Conservation (phyloP, 768 basidiomycete species). For the Rubroboletus satanas region DNA sequence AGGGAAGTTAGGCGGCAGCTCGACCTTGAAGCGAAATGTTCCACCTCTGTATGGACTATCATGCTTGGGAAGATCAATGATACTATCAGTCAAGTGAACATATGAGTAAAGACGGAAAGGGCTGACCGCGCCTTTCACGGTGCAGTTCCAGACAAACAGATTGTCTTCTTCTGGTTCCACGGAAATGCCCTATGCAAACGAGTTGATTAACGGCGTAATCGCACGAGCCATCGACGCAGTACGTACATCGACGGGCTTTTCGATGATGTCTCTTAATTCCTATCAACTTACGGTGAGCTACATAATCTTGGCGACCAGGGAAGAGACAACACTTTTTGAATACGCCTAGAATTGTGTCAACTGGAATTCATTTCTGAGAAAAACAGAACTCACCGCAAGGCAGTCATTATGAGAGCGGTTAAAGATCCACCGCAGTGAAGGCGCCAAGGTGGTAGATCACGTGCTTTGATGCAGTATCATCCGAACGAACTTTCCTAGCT, state of each 20-base stretch:
- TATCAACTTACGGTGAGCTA: constrained; percentile 27
- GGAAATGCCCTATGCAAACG: constrained; percentile 49
- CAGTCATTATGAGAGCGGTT: constrained; percentile 32
- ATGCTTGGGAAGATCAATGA: constrained; percentile 38
- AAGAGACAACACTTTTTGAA: constrained; percentile 57
- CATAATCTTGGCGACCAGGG: not conserved
- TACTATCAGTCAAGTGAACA: constrained; percentile 1
- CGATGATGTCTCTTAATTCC: constrained; percentile 64
- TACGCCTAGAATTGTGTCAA: constrained; percentile 49
- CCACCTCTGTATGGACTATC: constrained; percentile 83
- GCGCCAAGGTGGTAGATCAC: constrained; percentile 10
- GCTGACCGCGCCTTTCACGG: constrained; percentile 70
- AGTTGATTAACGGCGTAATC: constrained; percentile 7
- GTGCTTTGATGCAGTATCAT: constrained; percentile 8
- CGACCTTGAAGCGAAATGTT: constrained; percentile 68
- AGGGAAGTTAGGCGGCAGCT: constrained; percentile 77
- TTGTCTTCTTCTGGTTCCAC: constrained; percentile 68
- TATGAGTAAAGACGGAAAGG: not conserved
- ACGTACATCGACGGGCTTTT: constrained; percentile 62
- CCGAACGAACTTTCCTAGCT: too few relatives aligned
- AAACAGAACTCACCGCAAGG: constrained; percentile 32
- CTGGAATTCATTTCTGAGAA: not conserved
- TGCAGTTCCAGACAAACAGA: constrained; percentile 72
- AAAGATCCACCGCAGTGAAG: not conserved
- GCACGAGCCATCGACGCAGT: constrained; percentile 10